Evolutionary conservation across 805 yeast genomes (phyloP), one percentile per base, ranked within the genome.

Genomic region (Suhomyces sp.): DNA sequence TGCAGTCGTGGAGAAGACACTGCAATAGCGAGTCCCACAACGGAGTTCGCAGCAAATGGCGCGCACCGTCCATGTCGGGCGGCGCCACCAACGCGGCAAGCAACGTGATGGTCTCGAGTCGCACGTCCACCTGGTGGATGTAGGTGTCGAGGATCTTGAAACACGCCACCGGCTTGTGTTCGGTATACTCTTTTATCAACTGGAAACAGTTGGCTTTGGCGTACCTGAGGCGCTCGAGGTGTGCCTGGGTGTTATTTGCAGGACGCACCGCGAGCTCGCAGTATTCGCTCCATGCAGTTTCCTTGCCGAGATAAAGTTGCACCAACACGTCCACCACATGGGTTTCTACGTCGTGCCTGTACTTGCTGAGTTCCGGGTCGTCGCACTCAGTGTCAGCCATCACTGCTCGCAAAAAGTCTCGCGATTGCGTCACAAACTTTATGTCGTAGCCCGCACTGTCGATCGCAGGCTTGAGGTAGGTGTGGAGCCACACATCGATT

Each of bases 361-460:
- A 48, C 22, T 51, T 57, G 4, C 33, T 35, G 22, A 73, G 56
- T 1, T 44, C 48, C 1, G 52, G 50, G 54, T 73, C 78, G 1
- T 54, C 56, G 3, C 68, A 57, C 4, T 58, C 44, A 31, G 45
- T 41, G 6, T 50, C 41, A 12, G 57, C 54, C 8, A 66, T 53
- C 8, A 70, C 47, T 2, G 60, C 59, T 17, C 40, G 42, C 5
- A 75, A 59, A 24, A 74, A 66, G 9, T 56, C 59, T 46, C 74
- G 55, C 9, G 73, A 50, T 46, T 68, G 67, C 9, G 57, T 58
- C 9, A 75, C 74, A 53, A 79, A 69, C 6, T 60, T 61, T n/a
- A 73, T 58, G 51, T 72, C 76, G 49, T 68, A 70, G 2, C 88
- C 86, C 0, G 86, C 84, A 35, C 87, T 81, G 58, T 85, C 85